Percentiles rank a stretch among this genome's conserved stretches.
These are phyloP conservation scores for Collybia sordida DNA, from an alignment of 768 basidiomycete species.

Conservation along the genomic window DNA sequence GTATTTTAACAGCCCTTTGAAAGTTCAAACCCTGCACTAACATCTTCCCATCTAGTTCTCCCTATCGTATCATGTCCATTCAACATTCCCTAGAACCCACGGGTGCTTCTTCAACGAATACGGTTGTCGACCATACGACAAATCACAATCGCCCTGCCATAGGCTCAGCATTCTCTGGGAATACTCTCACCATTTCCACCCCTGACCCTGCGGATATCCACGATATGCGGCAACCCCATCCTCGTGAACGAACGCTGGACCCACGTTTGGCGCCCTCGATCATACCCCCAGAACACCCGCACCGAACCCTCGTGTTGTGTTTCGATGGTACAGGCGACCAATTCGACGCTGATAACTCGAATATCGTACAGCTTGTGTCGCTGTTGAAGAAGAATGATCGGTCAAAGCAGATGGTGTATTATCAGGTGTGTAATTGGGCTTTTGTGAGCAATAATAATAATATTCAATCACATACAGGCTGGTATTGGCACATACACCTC, in stretches of 20 bases:
- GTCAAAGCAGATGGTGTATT: constrained; percentile 56
- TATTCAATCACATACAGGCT: constrained; percentile 25
- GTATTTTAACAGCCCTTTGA: too few species aligned
- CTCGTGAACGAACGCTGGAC: constrained; percentile 17
- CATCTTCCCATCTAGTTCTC: too few species aligned
- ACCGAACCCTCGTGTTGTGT: constrained; percentile 50
- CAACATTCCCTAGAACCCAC: constrained; percentile 11
- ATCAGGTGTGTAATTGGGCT: constrained; percentile 37
- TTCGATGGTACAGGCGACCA: constrained; percentile 60
- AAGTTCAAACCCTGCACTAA: too few species aligned
- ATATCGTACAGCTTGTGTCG: constrained; percentile 51
- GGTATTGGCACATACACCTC: constrained; percentile 54
- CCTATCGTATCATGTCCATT: constrained; percentile 1
- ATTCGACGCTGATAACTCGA: constrained; percentile 54
- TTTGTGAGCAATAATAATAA: background rate
- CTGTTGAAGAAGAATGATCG: constrained; percentile 52
- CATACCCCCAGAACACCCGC: constrained; percentile 39
- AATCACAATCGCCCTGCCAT: constrained; percentile 1
- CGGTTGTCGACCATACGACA: background rate
- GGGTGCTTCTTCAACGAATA: constrained; percentile 9
- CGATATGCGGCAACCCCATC: constrained; percentile 1
- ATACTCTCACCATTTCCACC: background rate
- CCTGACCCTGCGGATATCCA: background rate
- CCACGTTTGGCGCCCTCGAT: constrained; percentile 21
- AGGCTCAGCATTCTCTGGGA: constrained; percentile 3